Conservation (phyloP, 2,329 filamentous ascomycete genomes). For the Dactylella cylindrospora region DNA sequence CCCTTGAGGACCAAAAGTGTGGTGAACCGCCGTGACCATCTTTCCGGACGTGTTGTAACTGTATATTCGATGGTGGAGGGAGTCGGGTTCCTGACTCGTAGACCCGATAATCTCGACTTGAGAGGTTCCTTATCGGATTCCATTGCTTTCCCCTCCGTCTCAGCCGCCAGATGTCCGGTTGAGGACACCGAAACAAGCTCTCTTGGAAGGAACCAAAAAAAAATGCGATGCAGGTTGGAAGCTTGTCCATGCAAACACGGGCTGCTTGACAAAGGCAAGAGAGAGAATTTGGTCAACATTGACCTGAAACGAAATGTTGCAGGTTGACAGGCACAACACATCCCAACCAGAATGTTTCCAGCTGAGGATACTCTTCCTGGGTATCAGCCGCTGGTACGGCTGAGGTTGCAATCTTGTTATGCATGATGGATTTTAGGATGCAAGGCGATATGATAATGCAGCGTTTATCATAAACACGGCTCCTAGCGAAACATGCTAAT, state of each 20-base stretch:
- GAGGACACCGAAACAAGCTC: no score
- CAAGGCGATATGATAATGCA: no score
- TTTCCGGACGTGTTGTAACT: slow-evolving; percentile 67
- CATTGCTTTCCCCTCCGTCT: slow-evolving; percentile 6
- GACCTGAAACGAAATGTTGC: slow-evolving; percentile 12
- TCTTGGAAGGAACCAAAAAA: no score
- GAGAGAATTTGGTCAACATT: background rate
- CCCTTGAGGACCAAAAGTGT: slow-evolving; percentile 53
- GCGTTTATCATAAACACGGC: no score
- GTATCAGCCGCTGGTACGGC: no score
- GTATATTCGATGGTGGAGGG: slow-evolving; percentile 91
- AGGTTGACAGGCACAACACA: slow-evolving; percentile 24
- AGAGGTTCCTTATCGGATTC: slow-evolving; percentile 21
- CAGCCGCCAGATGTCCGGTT: slow-evolving; percentile 9
- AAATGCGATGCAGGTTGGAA: background rate
- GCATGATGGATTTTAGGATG: no score
- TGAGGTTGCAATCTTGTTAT: no score
- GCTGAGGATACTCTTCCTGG: no score
- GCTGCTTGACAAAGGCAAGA: background rate
- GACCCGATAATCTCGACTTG: slow-evolving; percentile 50
- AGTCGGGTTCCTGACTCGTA: slow-evolving; percentile 69
- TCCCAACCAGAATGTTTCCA: no score
- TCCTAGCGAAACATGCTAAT: no score
- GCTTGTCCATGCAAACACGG: background rate
- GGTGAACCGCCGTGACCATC: slow-evolving; percentile 51